These are phyloP conservation scores for Astrothelium macrocarpum DNA, from an alignment of 495 filamentous ascomycete genomes.

Conservation along the genomic window DNA sequence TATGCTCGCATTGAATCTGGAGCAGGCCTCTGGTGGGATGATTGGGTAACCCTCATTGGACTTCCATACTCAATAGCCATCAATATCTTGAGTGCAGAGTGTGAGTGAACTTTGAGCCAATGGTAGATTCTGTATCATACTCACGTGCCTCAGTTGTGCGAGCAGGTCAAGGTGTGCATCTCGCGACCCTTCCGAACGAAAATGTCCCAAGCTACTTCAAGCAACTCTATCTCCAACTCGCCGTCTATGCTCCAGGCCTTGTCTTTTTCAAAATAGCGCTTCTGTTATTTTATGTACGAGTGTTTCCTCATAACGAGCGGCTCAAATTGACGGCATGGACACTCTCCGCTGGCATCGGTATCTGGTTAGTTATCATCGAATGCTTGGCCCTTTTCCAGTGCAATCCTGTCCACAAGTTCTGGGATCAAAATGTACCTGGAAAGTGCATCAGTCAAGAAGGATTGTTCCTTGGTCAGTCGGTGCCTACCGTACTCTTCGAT, in stretches of 20 bases:
- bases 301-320: background rate
- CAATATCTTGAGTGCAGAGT: background rate
- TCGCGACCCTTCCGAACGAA: background rate
- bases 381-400: constrained; percentile 29
- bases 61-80: background rate
- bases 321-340: background rate
- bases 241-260: background rate
- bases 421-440: constrained; percentile 22
- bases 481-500: background rate
- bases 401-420: constrained; percentile 31
- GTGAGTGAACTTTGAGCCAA: background rate
- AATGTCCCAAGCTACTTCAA: background rate
- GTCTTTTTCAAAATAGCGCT: background rate
- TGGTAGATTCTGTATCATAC: background rate
- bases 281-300: background rate
- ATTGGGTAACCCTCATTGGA: background rate
- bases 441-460: constrained; percentile 23
- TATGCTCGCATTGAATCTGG: background rate
- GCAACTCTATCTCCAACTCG: background rate
- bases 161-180: background rate
- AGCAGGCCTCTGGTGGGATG: background rate
- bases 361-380: background rate
- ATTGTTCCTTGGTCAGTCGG: background rate
- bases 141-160: background rate
- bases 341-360: background rate